Percentiles rank a stretch among this genome's conserved stretches.
These are phyloP conservation scores for Senecio squalidus DNA, from an alignment of 140 eudicot species.

Conservation along the genomic window DNA sequence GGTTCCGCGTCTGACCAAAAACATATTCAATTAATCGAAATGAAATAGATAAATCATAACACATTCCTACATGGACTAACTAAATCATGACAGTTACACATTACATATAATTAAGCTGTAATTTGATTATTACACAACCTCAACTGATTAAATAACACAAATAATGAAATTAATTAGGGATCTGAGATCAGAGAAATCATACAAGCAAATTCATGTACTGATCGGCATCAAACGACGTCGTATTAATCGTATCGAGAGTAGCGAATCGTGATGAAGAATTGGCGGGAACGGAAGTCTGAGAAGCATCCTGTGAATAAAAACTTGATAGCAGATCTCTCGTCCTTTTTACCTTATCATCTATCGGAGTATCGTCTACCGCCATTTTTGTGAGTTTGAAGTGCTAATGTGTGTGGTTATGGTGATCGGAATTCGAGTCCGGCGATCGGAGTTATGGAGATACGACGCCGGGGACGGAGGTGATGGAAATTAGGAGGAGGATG, in stretches of 20 bases:
- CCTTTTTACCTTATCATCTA: conserved; percentile 85
- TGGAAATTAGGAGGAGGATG: conserved; percentile 6
- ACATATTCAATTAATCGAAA: not conserved
- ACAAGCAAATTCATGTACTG: conserved; percentile 96
- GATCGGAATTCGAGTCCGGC: conserved; percentile 5
- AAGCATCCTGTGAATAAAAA: conserved; percentile 77
- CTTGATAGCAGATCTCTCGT: conserved; percentile 95
- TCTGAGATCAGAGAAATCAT: conserved; percentile 28
- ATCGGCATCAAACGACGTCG: conserved; percentile 84
- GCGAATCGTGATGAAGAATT: conserved; percentile 62
- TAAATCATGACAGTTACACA: no score
- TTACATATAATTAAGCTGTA: no score
- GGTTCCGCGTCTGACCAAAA: not conserved
- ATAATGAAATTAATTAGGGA: conserved; percentile 8
- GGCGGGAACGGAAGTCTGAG: conserved; percentile 35
- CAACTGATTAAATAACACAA: not conserved
- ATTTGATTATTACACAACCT: not conserved
- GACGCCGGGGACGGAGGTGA: conserved; percentile 13
- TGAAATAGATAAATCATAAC: not conserved
- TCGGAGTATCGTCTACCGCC: conserved; percentile 57
- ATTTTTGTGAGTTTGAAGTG: conserved; percentile 23
- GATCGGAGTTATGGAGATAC: conserved; percentile 16
- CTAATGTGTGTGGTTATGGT: not conserved
- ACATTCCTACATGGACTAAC: not conserved
- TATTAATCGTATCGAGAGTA: conserved; percentile 80